A percentile compares a stretch with the other conserved stretches of the same genome.
These are phyloP conservation scores for Periconia sp. DNA, from an alignment of 2,329 filamentous ascomycete genomes.

Conservation along the genomic window DNA sequence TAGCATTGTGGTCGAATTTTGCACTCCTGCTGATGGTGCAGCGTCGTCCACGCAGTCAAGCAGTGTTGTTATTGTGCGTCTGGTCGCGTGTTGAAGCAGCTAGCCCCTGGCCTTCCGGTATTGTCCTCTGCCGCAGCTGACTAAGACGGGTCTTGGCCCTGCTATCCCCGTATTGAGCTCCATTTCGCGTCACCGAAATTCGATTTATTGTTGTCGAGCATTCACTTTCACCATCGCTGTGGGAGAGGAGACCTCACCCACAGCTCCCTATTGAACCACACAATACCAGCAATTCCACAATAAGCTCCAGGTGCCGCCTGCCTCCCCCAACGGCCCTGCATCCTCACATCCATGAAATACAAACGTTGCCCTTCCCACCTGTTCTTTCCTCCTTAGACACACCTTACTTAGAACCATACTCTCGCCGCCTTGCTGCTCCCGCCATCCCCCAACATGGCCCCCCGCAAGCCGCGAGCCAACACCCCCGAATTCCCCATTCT, in stretches of 20 bases:
- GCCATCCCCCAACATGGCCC: conserved; percentile 33
- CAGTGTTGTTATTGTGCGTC: too few species aligned
- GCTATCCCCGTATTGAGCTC: conserved; percentile 12
- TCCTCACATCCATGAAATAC: conserved; percentile 25
- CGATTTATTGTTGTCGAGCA: conserved; percentile 17
- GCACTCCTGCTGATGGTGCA: too few species aligned
- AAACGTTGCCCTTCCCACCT: conserved; percentile 22
- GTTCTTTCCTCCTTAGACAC: conserved; percentile 28
- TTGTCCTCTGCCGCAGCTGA: conserved; percentile 1
- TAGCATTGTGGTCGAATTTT: too few species aligned
- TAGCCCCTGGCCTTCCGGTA: too few species aligned
- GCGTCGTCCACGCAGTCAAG: too few species aligned
- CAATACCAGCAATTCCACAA: background rate
- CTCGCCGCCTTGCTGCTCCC: conserved; percentile 26
- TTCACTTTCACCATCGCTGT: conserved; percentile 21
- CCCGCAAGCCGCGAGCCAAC: conserved; percentile 31
- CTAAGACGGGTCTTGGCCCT: conserved; percentile 13
- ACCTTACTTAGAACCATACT: conserved; percentile 25
- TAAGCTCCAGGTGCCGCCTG: background rate
- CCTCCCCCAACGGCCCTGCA: background rate
- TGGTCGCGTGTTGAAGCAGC: too few species aligned
- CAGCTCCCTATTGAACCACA: conserved; percentile 3
- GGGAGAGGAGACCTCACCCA: background rate
- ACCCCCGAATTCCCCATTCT: conserved; percentile 58
- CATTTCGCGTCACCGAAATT: conserved; percentile 34